Base-by-base conservation (phyloP, 129 eudicot species). In the Oenanthe sinensis region DNA sequence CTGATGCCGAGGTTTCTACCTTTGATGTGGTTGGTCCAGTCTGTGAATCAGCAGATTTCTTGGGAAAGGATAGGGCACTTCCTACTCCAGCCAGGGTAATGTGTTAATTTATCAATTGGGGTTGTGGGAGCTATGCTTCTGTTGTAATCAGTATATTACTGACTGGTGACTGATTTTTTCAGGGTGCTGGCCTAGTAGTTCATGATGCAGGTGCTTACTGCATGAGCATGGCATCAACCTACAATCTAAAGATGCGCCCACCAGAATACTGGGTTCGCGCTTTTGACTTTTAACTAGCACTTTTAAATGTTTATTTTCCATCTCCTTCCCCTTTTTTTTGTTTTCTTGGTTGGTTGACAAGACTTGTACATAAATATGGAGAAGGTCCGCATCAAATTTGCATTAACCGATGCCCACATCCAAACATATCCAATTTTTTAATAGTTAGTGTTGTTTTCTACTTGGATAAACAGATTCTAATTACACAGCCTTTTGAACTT, bases 151-250 rank as follows among this genome's bases (percentile, higher is more conserved):
- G 28, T 42, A 40, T 24, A 33, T 63, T 45, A 33, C 47, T 72
- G 8, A 46, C 43, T 26, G 69, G 77, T 50, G 75, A 74, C 33
- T 14, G 5, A 22, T 16, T 73, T 49, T 82, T 26, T 48, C 84
- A 95, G 99, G 99, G 97, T 80, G 68, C 94, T 39, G 99, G 99
- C 77, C 87, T 95, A 82, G 99, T 95, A 50, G 99, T 95, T 78
- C 99, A 95, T 82, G 99, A 95, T 90, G 99, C 99, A 15, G 99
- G 99, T 86, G 99, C 99, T 76, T 95, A 95, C 83, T 95, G 99
- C 91, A 95, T 95, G 99, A 95, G 99, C 75, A 95, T 95, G 99
- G 99, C 99, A 45, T 95, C 99, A 47, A 95, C 99, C 28, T 95
- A 95, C 90, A 95, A 95, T 79, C 99, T 94, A 77, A 94, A 94